Conservation (phyloP, 352 stramenopile genomes). For the Globisporangium nunn region DNA sequence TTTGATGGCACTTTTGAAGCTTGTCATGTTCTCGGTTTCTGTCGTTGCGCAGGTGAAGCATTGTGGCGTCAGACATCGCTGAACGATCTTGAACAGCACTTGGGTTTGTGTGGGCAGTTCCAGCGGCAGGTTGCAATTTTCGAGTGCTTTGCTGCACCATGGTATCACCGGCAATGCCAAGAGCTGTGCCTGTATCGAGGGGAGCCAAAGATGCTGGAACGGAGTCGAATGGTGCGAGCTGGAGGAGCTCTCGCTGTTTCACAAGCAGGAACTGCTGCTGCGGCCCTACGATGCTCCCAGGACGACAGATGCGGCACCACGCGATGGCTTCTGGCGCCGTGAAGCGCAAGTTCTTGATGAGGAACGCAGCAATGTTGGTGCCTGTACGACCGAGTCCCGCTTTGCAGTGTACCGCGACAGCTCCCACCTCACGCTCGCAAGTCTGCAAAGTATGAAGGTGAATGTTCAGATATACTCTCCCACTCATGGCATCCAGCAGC, state of each 20-base stretch:
- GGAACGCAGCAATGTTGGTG: slow-evolving; percentile 92
- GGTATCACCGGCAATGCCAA: too few relatives aligned
- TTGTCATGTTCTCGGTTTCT: too few relatives aligned
- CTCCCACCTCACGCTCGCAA: slow-evolving; percentile 54
- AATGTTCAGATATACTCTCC: background rate
- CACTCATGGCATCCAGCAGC: too few relatives aligned
- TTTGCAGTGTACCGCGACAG: slow-evolving; percentile 97
- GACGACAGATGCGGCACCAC: slow-evolving; percentile 93
- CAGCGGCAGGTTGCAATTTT: too few relatives aligned
- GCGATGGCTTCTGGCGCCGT: slow-evolving; percentile 92
- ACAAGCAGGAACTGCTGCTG: slow-evolving; percentile 93
- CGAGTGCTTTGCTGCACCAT: too few relatives aligned
- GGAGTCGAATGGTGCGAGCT: background rate
- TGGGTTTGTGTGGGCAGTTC: too few relatives aligned
- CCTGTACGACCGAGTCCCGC: slow-evolving; percentile 94
- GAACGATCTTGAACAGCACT: too few relatives aligned
- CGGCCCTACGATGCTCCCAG: slow-evolving; percentile 91
- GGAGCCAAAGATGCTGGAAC: background rate
- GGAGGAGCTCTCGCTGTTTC: slow-evolving; percentile 23
- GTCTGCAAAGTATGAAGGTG: slow-evolving; percentile 13
- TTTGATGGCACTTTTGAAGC: too few relatives aligned
- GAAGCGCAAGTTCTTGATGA: slow-evolving; percentile 95
- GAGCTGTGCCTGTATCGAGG: too few relatives aligned
- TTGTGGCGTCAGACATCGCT: too few relatives aligned
- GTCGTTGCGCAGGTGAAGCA: too few relatives aligned